Percentiles rank a stretch among this genome's conserved stretches.
Evolutionary conservation across 805 yeast genomes (phyloP).

Genomic region (Myxozyma monticola): DNA sequence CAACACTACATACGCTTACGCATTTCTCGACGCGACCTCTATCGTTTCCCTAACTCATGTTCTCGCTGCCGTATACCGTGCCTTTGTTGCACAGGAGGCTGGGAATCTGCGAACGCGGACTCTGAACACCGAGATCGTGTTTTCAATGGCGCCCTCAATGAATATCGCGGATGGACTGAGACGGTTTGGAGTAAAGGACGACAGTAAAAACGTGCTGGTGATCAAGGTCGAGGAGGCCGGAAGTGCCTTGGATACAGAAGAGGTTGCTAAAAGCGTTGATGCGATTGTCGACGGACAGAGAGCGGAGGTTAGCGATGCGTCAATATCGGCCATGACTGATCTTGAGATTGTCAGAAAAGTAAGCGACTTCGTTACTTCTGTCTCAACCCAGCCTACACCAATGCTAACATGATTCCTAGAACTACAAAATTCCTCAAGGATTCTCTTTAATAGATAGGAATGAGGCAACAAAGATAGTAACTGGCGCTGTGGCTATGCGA

Average conservation of each 20-base stretch:
- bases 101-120: constrained; percentile 58
- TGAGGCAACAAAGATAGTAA: constrained; percentile 7
- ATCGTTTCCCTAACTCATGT: constrained; percentile 62
- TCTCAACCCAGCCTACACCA: background rate
- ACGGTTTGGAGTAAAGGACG: constrained; percentile 65
- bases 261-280: constrained; percentile 22
- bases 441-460: constrained; percentile 3
- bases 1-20: constrained; percentile 54
- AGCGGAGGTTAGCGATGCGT: constrained; percentile 23
- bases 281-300: constrained; percentile 25
- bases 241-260: background rate
- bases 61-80: constrained; percentile 58
- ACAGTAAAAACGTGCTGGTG: constrained; percentile 49
- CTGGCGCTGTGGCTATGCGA: constrained; percentile 27
- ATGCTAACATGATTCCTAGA: constrained; percentile 7
- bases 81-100: constrained; percentile 52
- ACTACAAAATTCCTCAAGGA: constrained; percentile 25
- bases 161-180: constrained; percentile 71
- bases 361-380: background rate
- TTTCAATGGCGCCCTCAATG: constrained; percentile 66
- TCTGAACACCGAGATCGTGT: constrained; percentile 69
- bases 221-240: constrained; percentile 46
- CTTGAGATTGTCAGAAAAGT: constrained; percentile 19
- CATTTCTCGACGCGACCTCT: constrained; percentile 62
- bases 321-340: constrained; percentile 9